phyloP scores from a whole-genome alignment of 2,329 filamentous ascomycete species.

The Epicoccum sorghinum region DNA sequence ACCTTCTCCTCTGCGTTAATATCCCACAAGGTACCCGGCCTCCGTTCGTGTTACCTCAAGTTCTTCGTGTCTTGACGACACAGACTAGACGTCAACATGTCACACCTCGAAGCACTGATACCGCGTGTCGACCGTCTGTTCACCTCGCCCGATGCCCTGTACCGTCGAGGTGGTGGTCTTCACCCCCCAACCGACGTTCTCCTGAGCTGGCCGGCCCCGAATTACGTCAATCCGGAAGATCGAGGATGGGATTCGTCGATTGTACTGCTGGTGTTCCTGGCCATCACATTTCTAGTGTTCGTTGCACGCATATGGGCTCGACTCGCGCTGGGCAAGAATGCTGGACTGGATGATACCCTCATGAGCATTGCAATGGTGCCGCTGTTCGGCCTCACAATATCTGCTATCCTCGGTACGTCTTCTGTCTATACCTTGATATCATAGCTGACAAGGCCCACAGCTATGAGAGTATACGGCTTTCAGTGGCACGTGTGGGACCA shows the following conservation, averaged over 20 bases:
- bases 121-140: constrained; percentile 19
- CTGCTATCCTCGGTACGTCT: constrained; percentile 33
- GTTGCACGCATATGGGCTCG: constrained; percentile 56
- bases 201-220: constrained; percentile 54
- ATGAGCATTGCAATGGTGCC: constrained; percentile 53
- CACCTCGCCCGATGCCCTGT: constrained; percentile 11
- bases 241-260: constrained; percentile 53
- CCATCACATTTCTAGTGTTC: constrained; percentile 50
- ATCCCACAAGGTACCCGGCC: constrained; percentile 2
- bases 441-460: constrained; percentile 25
- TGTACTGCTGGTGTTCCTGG: constrained; percentile 49
- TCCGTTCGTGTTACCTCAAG: background rate
- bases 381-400: constrained; percentile 39
- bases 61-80: background rate
- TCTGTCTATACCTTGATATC: too few relatives aligned
- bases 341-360: constrained; percentile 56
- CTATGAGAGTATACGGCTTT: constrained; percentile 36
- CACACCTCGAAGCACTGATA: constrained; percentile 4
- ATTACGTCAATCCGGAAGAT: constrained; percentile 54
- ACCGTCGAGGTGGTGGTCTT: constrained; percentile 36
- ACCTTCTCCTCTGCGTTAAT: constrained; percentile 6
- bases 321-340: constrained; percentile 52
- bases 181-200: constrained; percentile 51
- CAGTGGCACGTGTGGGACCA: constrained; percentile 45
- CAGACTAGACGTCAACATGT: constrained; percentile 3